A percentile compares a stretch with the other conserved stretches of the same genome.
Evolutionary conservation across 2,329 filamentous ascomycete species (phyloP).

Genomic region (Phyllosticta capitalensis): DNA sequence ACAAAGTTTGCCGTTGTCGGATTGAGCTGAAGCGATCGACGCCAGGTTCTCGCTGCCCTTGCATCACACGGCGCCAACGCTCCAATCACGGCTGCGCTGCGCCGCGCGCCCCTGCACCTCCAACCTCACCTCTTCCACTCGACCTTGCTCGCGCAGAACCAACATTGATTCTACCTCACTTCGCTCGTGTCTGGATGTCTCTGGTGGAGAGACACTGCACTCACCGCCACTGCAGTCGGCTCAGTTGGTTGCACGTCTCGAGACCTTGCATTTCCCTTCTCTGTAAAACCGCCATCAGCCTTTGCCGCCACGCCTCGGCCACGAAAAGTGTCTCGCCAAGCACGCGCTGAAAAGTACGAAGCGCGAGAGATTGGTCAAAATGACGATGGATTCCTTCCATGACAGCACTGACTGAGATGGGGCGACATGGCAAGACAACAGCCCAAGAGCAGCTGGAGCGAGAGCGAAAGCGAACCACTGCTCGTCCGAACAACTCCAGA

Average conservation of each 20-base stretch:
- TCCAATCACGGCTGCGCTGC: not conserved
- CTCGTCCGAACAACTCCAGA: not conserved
- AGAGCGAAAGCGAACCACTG: not conserved
- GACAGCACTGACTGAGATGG: too few species aligned
- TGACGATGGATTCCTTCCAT: too few species aligned
- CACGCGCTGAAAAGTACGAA: too few species aligned
- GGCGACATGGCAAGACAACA: too few species aligned
- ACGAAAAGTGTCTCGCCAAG: too few species aligned
- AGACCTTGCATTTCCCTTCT: too few species aligned
- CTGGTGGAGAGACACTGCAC: not conserved
- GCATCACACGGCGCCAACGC: not conserved
- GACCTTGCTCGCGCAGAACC: not conserved
- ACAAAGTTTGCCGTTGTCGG: not conserved
- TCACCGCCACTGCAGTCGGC: too few species aligned
- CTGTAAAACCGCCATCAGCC: too few species aligned
- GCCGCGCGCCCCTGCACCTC: not conserved
- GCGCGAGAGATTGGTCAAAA: too few species aligned
- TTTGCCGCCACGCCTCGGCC: too few species aligned
- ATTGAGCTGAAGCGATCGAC: not conserved
- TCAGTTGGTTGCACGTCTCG: too few species aligned
- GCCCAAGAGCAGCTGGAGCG: not conserved
- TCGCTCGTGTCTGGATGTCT: not conserved
- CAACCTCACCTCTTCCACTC: not conserved
- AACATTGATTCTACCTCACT: not conserved
- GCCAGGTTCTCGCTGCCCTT: not conserved